Conservation (phyloP, 129 eudicot genomes). For the Sambucus nigra region DNA sequence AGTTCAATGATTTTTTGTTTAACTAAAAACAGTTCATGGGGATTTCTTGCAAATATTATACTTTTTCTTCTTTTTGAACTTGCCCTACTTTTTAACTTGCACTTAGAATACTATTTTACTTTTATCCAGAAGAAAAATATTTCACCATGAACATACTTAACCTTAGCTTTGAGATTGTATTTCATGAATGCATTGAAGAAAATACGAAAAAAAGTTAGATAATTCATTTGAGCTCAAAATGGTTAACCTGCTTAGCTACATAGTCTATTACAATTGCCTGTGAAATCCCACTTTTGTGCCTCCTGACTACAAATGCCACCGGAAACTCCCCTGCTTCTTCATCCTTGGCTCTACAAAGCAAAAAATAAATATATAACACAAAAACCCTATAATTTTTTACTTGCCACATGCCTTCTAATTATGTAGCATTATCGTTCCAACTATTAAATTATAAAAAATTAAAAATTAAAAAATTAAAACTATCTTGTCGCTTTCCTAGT, state of each 20-base stretch:
- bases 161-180: not conserved
- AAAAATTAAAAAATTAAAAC: too few species aligned
- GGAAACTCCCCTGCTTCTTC: slow-evolving; percentile 95
- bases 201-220: not conserved
- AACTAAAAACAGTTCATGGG: too few species aligned
- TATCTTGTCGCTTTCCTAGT: not conserved
- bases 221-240: not conserved
- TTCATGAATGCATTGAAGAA: not conserved
- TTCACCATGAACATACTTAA: not conserved
- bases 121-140: too few species aligned
- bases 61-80: too few species aligned
- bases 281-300: slow-evolving; percentile 38
- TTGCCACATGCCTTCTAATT: too few species aligned
- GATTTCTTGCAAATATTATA: too few species aligned
- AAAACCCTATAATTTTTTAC: too few species aligned
- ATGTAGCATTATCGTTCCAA: too few species aligned
- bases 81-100: too few species aligned
- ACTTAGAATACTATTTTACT: too few species aligned
- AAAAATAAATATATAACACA: not conserved
- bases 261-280: slow-evolving; percentile 42
- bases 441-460: too few species aligned
- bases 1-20: too few species aligned
- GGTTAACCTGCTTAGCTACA: slow-evolving; percentile 68
- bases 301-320: slow-evolving; percentile 64
- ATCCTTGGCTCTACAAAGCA: slow-evolving; percentile 37